Base-by-base conservation (phyloP, 2,329 filamentous ascomycete species). In the Aspergillus chevalieri region DNA sequence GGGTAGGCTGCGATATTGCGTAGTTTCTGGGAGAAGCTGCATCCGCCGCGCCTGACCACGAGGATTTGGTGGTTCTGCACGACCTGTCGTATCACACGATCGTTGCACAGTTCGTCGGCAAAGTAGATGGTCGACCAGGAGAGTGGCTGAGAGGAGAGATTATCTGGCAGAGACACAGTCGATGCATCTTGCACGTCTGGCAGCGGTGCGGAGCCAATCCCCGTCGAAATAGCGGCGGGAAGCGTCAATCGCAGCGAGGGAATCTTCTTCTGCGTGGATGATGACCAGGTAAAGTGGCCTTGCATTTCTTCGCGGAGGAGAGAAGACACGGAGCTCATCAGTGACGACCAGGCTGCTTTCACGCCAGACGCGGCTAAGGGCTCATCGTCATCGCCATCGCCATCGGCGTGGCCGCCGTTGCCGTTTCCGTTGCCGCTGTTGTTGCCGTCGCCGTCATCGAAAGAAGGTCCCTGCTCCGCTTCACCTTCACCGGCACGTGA, bases 11-110 rank as follows among this genome's bases (percentile, higher is more conserved):
- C 90, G n/a, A 97, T 90, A 56, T 89, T 91, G 46, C 79, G 77
- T 1, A 97, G 73, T 67, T 98, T 98, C 24, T 85, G 73, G 33
- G 81, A 85, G 68, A 97, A 97, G 21, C 80, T 86, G 72, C 93
- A 98, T 1, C 82, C 83, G 36, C 93, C 92, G 5, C 93, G 83
- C 24, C 81, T 83, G 59, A 97, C 77, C 45, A 95, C 80, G 51
- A 98, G 83, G 52, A 97, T 76, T 46, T 95, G 85, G 69, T 95
- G 71, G 1, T 66, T 70, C 38, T 74, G 74, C 0, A 74, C 76
- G 3, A 83, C 67, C 6, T 74, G 66, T 2, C 74, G 58, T 10
- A 81, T 67, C 47, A 89, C 68, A 52, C 77, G 67, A 50, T 75
- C 72, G n/a, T 74, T 72, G 50, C 77, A 74, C 67, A 92, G 93